Evolutionary conservation across 345 rosid genomes (phyloP), one percentile per base, ranked within the genome.

Genomic region (Stellera chamaejasme): DNA sequence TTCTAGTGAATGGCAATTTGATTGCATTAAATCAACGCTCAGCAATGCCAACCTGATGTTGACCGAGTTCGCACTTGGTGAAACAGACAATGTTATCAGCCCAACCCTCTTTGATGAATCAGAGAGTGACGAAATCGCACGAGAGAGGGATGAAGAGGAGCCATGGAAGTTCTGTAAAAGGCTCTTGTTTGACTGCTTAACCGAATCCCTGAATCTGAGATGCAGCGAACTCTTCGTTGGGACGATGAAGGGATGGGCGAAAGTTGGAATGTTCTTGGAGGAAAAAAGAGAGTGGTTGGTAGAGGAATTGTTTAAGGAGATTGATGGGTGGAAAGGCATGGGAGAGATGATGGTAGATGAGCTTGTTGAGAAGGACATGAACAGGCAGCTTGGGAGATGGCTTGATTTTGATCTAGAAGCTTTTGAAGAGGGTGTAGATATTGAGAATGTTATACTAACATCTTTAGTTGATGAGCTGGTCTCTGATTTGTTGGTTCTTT

Each of bases 351-450:
- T 77, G 87, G 84, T 88, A 65, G 97, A 92, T 59, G 95, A 86
- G 46, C 87, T 92, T 59, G 87, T 86, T 27, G 87, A 84, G 52
- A 82, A 57, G 59, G 90, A 92, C 63, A 88, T 88, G 98, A 81
- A 77, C 75, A 66, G 67, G 15, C 43, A 12, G 27, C 28, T 66
- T 50, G 98, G 95, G 52, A 86, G 56, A 50, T 92, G 98, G 96
- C 60, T 77, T 60, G 88, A 84, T 45, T 88, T 85, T 57, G 74
- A 72, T 23, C 50, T 48, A 13, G 98, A 92, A 74, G 72, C 70
- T 13, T 75, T 74, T 16, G 89, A 88, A 71, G 85, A 82, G 53
- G 84, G 95, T 54, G 61, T 66, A 50, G 89, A 72, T 61, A 74
- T 92, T 56, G 95, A 82, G 66, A 68, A 67, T 44, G 73, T 45